Base-by-base conservation (phyloP, 1,284 basidiomycete genomes). In the Anthracocystis setariae region DNA sequence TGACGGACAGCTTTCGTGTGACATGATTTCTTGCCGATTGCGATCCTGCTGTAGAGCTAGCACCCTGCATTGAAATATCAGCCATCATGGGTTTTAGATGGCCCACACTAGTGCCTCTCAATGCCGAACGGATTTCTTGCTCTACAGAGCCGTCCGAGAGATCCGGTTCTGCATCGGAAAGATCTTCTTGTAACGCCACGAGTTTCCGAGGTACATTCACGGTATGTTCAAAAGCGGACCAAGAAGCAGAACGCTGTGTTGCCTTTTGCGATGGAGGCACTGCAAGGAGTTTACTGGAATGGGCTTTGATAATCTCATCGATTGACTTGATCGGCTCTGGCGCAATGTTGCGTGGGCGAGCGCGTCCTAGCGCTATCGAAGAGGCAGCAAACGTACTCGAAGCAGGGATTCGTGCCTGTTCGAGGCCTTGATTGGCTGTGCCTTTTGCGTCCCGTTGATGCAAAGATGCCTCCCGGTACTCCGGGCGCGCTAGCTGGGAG, bases 261-360 rank as follows among this genome's bases (percentile, higher is more conserved):
- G 33, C 74, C 72, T 3, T 74, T 74, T 13, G 59, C 20, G 52
- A 38, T 15, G 76, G 45, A 1, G 82, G 74, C 0, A 52, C 56
- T n/a, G 64, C 57, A 13, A 82, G 59, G 0, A 80, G 62, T 0
- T 63, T 73, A 21, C 79, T 79, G 13, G 67, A 64, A 59, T 86
- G 84, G 13, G 74, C 66, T 8, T 78, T 65, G 40, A 86, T 80
- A 59, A 86, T 86, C 38, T 86, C 85, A 38, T 77, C 72, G 24
- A 78, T 78, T 17, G 69, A 69, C 37, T 53, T 60, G 44, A 78
- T 53, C 8, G 48, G 50, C 32, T 64, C 54, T 10, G 25, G 45
- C 10, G 21, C 39, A n/a, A 46, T 20, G 5, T 12, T 43, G 3
- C 24, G 40, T n/a, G 68, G 27, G 17, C 38, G 46, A 38, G 53